A percentile compares a stretch with the other conserved stretches of the same genome.
phyloP scores from a whole-genome alignment of 176 grass and related monocot genomes.

The Guadua angustifolia region DNA sequence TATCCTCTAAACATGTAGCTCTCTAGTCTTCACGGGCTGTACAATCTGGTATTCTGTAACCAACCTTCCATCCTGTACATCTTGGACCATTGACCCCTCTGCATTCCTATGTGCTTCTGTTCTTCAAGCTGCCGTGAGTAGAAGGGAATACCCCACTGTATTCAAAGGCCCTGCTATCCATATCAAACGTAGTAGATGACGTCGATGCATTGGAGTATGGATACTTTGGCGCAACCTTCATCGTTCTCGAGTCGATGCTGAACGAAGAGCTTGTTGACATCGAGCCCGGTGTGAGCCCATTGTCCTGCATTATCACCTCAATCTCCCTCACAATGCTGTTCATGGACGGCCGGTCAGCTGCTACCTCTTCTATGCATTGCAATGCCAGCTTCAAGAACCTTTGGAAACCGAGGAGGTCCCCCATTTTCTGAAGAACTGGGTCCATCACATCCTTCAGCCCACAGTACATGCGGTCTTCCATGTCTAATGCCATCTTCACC shows the following conservation, averaged over 20 bases:
- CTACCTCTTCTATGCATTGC: conserved; percentile 51
- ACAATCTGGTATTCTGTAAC: conserved; percentile 10
- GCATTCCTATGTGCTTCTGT: neutral
- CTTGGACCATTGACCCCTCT: neutral
- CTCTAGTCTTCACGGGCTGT: neutral
- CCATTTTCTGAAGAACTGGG: conserved; percentile 50
- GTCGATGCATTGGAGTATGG: conserved; percentile 49
- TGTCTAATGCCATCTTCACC: conserved; percentile 66
- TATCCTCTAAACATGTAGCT: neutral
- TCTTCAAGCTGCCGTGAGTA: conserved; percentile 49
- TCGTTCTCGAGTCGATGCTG: conserved; percentile 31
- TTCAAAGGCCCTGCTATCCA: conserved; percentile 64
- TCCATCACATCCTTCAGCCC: conserved; percentile 78
- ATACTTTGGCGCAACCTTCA: conserved; percentile 25
- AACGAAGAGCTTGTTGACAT: conserved; percentile 54
- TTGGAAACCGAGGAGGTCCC: conserved; percentile 46
- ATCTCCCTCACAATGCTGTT: conserved; percentile 69
- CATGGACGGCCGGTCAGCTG: conserved; percentile 54
- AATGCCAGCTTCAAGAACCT: conserved; percentile 64
- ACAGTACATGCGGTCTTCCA: conserved; percentile 44
- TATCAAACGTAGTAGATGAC: conserved; percentile 42
- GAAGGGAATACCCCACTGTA: conserved; percentile 69
- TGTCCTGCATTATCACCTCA: conserved; percentile 67
- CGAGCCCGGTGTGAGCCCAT: conserved; percentile 47
- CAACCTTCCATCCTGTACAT: neutral